A percentile compares a stretch with the other conserved stretches of the same genome.
phyloP scores from a whole-genome alignment of 2,329 filamentous ascomycete species.

The Epichloe gansuensis region DNA sequence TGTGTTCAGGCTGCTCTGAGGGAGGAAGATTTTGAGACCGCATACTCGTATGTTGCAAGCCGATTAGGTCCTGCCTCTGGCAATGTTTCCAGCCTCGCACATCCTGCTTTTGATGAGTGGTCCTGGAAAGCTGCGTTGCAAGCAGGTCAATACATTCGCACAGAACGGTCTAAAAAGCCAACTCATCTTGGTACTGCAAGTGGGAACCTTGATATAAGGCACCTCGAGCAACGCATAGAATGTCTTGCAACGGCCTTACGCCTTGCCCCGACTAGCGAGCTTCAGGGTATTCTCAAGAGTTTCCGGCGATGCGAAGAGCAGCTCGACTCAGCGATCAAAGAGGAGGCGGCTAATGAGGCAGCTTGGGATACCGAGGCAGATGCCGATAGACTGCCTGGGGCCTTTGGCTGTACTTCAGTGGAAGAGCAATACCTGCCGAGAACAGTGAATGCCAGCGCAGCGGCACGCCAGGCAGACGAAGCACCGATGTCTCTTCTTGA shows the following conservation, averaged over 20 bases:
- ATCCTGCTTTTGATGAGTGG: conserved; percentile 42
- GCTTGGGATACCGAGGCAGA: conserved; percentile 58
- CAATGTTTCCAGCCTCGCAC: background rate
- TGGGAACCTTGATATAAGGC: conserved; percentile 50
- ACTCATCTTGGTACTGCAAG: conserved; percentile 48
- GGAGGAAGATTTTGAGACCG: conserved; percentile 75
- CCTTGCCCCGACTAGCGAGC: conserved; percentile 54
- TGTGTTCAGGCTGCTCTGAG: conserved; percentile 64
- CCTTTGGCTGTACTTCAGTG: conserved; percentile 28
- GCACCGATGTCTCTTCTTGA: conserved; percentile 54
- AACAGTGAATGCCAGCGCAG: conserved; percentile 22
- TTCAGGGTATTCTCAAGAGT: conserved; percentile 62
- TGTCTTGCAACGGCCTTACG: conserved; percentile 64
- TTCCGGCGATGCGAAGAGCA: conserved; percentile 72
- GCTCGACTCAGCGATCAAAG: conserved; percentile 50
- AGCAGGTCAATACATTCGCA: conserved; percentile 60
- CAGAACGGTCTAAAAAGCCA: conserved; percentile 37
- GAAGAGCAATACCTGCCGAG: conserved; percentile 16
- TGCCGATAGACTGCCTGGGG: conserved; percentile 41
- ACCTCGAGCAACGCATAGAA: conserved; percentile 70
- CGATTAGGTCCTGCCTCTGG: conserved; percentile 34
- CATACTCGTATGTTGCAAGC: conserved; percentile 71
- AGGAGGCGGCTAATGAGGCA: conserved; percentile 55
- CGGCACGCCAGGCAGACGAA: conserved; percentile 33
- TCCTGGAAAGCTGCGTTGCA: conserved; percentile 69